A percentile compares a stretch with the other conserved stretches of the same genome.
Conservation (phyloP, 2,329 filamentous ascomycete genomes). For the Botrytis cinerea region DNA sequence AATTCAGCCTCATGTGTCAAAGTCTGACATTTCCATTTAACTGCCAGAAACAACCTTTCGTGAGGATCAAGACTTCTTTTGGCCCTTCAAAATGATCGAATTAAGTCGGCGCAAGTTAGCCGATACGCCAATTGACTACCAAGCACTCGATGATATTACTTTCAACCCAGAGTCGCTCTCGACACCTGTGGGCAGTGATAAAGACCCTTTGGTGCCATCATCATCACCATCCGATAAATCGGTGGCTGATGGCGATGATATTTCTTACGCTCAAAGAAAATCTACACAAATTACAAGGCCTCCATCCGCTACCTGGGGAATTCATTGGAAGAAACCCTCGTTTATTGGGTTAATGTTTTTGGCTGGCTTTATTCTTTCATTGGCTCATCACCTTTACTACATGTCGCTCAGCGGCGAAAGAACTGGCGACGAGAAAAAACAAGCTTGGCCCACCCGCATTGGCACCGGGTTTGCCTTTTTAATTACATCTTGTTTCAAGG, state of each 20-base stretch:
- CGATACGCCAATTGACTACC: neutral
- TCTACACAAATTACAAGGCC: neutral
- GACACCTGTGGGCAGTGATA: neutral
- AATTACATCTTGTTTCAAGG: slow-evolving; percentile 25
- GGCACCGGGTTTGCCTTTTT: slow-evolving; percentile 32
- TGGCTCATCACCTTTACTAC: slow-evolving; percentile 30
- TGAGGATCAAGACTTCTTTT: neutral
- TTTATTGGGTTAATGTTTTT: slow-evolving; percentile 2
- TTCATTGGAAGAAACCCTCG: slow-evolving; percentile 6
- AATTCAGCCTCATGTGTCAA: neutral
- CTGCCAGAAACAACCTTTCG: neutral
- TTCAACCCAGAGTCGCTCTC: neutral
- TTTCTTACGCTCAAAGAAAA: neutral
- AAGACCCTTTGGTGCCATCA: neutral
- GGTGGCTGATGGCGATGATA: neutral
- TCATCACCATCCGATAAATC: neutral
- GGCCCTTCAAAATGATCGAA: neutral
- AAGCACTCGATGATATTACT: slow-evolving; percentile 1
- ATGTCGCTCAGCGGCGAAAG: slow-evolving; percentile 19
- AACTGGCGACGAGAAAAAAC: slow-evolving; percentile 19
- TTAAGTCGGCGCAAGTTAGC: neutral
- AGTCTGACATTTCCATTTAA: neutral
- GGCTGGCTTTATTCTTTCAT: neutral
- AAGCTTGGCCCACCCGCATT: slow-evolving; percentile 28
- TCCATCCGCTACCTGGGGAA: neutral